These are phyloP conservation scores for Amanita inopinata DNA, from an alignment of 768 basidiomycete species.

Conservation along the genomic window DNA sequence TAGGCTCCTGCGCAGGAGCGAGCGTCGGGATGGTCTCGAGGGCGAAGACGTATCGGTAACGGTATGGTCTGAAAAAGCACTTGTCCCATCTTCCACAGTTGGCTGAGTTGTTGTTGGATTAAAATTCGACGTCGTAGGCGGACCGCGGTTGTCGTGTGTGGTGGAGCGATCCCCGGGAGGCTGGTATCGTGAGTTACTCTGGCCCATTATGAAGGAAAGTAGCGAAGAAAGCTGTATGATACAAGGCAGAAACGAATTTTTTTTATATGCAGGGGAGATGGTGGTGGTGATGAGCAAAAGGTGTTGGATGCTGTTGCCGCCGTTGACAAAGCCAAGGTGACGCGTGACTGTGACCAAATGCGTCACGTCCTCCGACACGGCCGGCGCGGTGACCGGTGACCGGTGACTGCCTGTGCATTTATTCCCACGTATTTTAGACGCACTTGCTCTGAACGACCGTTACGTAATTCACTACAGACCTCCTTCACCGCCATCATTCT, in stretches of 20 bases:
- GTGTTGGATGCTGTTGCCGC: conserved; percentile 4
- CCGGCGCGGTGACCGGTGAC: no score
- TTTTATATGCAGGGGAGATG: neutral
- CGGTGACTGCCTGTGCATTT: no score
- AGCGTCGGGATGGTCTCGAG: conserved; percentile 13
- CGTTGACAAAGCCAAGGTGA: conserved; percentile 9
- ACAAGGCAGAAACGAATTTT: conserved; percentile 2
- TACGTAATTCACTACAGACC: neutral
- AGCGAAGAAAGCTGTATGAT: conserved; percentile 3
- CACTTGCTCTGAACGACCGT: no score
- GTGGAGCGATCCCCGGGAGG: conserved; percentile 1
- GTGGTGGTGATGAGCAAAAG: conserved; percentile 6
- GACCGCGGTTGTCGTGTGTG: neutral
- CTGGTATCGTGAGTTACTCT: conserved; percentile 12
- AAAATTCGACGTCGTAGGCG: conserved; percentile 1
- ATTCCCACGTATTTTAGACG: no score
- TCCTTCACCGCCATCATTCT: neutral
- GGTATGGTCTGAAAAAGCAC: neutral
- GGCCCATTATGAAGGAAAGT: conserved; percentile 12
- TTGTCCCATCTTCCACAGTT: neutral
- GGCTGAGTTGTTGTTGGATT: neutral
- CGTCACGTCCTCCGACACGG: no score
- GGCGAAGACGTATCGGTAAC: conserved; percentile 4
- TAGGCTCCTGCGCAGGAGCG: conserved; percentile 26
- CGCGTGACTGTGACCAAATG: neutral